A percentile compares a stretch with the other conserved stretches of the same genome.
These are phyloP conservation scores for Diaporthe citriasiana DNA, from an alignment of 2,329 filamentous ascomycete species.

Conservation along the genomic window DNA sequence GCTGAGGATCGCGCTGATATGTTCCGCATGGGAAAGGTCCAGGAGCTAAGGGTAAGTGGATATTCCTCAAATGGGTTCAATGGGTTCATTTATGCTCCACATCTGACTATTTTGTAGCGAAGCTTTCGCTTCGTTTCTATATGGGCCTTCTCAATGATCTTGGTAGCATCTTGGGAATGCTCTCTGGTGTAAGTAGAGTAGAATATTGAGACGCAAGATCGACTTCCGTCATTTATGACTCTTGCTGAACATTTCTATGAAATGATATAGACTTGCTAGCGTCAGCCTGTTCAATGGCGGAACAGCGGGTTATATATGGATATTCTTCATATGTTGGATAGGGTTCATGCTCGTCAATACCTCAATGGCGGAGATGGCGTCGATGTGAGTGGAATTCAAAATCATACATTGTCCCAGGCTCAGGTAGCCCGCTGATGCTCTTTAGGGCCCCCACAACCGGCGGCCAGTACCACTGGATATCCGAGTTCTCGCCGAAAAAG, in stretches of 20 bases:
- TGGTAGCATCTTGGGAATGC: slow-evolving; percentile 69
- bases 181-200: slow-evolving; percentile 52
- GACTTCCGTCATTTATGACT: background rate
- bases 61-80: background rate
- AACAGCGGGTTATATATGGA: slow-evolving; percentile 66
- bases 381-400: slow-evolving; percentile 50
- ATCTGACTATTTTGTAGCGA: slow-evolving; percentile 52
- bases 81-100: too few relatives aligned
- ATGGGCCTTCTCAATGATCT: slow-evolving; percentile 66
- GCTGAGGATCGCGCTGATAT: slow-evolving; percentile 58
- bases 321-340: slow-evolving; percentile 62
- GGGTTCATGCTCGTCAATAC: slow-evolving; percentile 61
- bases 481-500: slow-evolving; percentile 62
- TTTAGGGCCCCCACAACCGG: slow-evolving; percentile 49
- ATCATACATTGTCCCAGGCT: too few relatives aligned
- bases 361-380: slow-evolving; percentile 58
- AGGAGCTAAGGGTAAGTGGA: slow-evolving; percentile 58
- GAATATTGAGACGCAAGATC: background rate
- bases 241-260: background rate
- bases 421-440: background rate
- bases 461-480: slow-evolving; percentile 66
- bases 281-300: slow-evolving; percentile 63
- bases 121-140: slow-evolving; percentile 66
- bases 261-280: slow-evolving; percentile 37
- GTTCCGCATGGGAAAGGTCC: slow-evolving; percentile 63